These are phyloP conservation scores for Aquanectria penicillioides DNA, from an alignment of 2,329 filamentous ascomycete species.

Conservation along the genomic window DNA sequence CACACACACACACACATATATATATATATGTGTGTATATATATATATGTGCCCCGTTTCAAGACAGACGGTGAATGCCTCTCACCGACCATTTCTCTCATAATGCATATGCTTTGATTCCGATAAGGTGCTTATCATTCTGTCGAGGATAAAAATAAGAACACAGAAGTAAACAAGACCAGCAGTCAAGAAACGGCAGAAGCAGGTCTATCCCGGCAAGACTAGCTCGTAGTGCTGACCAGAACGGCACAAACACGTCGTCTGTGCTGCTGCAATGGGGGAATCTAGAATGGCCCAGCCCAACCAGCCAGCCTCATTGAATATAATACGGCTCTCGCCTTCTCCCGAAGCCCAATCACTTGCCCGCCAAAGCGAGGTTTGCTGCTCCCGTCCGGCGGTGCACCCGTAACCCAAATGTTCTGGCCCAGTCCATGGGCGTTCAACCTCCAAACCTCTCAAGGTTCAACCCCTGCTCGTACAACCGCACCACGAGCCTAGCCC, in stretches of 20 bases:
- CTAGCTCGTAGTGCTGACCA: neutral
- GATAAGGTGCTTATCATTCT: too few relatives aligned
- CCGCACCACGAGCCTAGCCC: too few relatives aligned
- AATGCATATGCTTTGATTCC: too few relatives aligned
- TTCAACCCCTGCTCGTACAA: too few relatives aligned
- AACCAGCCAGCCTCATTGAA: neutral
- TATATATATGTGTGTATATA: too few relatives aligned
- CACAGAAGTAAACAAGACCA: neutral
- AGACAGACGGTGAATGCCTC: too few relatives aligned
- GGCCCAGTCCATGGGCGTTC: constrained; percentile 10
- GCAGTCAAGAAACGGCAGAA: neutral
- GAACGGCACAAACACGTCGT: neutral
- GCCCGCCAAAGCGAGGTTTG: constrained; percentile 2
- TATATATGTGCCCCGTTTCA: too few relatives aligned
- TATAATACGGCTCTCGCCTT: neutral
- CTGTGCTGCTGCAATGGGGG: constrained; percentile 5
- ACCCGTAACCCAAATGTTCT: constrained; percentile 2
- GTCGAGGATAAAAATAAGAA: neutral
- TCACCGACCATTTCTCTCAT: too few relatives aligned
- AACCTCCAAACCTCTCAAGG: too few relatives aligned
- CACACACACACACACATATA: too few relatives aligned
- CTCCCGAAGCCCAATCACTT: neutral
- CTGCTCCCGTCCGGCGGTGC: neutral
- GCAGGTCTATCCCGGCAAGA: neutral
- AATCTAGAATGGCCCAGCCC: neutral